Evolutionary conservation across 768 basidiomycete species (phyloP), one percentile per base, ranked within the genome.

Genomic region (Daedaleopsis nitida): DNA sequence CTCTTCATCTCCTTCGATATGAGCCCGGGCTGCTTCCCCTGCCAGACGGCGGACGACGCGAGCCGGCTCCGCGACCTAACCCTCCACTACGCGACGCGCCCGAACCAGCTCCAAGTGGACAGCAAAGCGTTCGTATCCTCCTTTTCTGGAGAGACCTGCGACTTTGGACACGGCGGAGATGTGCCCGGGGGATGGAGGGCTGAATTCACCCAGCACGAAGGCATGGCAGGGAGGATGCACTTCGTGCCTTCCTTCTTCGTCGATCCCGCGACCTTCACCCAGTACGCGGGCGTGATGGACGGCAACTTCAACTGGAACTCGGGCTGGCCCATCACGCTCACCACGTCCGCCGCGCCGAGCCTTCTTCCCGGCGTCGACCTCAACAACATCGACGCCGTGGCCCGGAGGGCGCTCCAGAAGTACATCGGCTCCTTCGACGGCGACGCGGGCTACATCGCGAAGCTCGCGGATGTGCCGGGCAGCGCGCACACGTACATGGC

Each of bases 1-100:
- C 75, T 93, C 54, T 92, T 91, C 74, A 67, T 92, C 60, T 91
- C 88, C 17, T 83, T 92, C 52, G 91, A 93, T 68, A 91, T 91
- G 91, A 76, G 73, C 48, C 27, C 27, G 27, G 27, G 27, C 27
- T 69, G 66, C 13, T 75, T 86, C 65, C 73, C 76, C 0, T 87
- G 86, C 70, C 66, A 74, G 66, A 72, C 81, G 23, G 72, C 69
- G 53, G 67, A 59, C 37, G 75, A 81, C 53, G 79, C 74, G 21
- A 72, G 77, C 47, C 65, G 80, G 32, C 76, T 86, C 21, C 70
- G 73, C 27, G 74, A 75, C 45, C 82, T 79, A 62, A 78, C 84
- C 57, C 78, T 79, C 13, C 75, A 72, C 14, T 87, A 83, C 64
- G 73, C 78, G 4, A 66, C 67, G 3, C 81, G 86, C 65, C 79